Evolutionary conservation across 441 rosid species (phyloP).

Genomic region (Erysimum cheiri): DNA sequence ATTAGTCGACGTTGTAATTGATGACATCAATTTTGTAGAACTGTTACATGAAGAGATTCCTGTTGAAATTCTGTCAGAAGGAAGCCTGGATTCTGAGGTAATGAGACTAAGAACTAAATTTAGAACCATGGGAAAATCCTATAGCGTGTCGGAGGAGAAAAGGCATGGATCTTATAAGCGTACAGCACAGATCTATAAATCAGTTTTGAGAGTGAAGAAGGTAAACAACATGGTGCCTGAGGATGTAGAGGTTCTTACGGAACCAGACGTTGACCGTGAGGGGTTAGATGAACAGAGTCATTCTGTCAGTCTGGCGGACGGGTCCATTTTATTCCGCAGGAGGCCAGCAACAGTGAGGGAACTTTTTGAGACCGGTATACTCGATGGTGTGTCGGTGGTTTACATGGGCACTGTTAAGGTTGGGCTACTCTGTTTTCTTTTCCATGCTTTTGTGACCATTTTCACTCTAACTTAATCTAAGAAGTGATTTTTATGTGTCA

Average conservation of each 20-base stretch:
- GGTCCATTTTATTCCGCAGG: constrained; percentile 48
- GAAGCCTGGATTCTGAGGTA: constrained; percentile 43
- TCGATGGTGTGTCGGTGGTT: constrained; percentile 87
- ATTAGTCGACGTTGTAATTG: constrained; percentile 45
- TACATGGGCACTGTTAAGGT: constrained; percentile 95
- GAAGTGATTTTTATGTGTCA: constrained; percentile 39
- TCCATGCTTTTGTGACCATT: constrained; percentile 30
- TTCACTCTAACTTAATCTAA: constrained; percentile 24
- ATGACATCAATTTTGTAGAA: constrained; percentile 42
- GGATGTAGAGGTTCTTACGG: constrained; percentile 62
- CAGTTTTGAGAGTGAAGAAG: constrained; percentile 48
- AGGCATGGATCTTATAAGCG: constrained; percentile 32
- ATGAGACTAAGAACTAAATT: constrained; percentile 12
- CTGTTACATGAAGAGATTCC: constrained; percentile 37
- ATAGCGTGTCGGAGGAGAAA: constrained; percentile 27
- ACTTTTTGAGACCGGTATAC: constrained; percentile 95
- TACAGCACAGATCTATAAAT: constrained; percentile 39
- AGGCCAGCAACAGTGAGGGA: constrained; percentile 90
- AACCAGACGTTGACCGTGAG: constrained; percentile 50
- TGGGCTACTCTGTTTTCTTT: constrained; percentile 34
- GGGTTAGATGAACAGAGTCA: constrained; percentile 55
- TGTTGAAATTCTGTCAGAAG: constrained; percentile 43
- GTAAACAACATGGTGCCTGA: constrained; percentile 53
- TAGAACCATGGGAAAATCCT: constrained; percentile 14
- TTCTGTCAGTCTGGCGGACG: constrained; percentile 44